phyloP scores from a whole-genome alignment of 257 asterid species.

The Coffea eugenioides region DNA sequence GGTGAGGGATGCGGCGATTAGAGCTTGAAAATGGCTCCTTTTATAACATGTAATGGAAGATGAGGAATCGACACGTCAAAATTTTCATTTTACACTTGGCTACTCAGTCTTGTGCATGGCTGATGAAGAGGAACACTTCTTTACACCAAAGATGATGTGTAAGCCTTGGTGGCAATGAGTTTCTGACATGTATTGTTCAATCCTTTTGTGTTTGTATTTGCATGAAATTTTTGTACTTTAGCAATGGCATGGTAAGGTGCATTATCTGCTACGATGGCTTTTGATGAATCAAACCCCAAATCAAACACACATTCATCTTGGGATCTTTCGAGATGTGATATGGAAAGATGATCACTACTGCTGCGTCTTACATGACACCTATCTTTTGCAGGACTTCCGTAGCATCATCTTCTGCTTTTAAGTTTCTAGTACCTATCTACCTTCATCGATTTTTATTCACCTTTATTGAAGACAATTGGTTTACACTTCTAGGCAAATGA shows the following conservation, averaged over 20 bases:
- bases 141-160: constrained; percentile 14
- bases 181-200: background rate
- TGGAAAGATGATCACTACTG: background rate
- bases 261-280: background rate
- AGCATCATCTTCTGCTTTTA: too few relatives aligned
- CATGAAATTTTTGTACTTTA: constrained; percentile 10
- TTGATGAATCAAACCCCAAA: background rate
- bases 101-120: constrained; percentile 11
- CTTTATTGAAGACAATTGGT: too few relatives aligned
- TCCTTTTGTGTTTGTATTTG: constrained; percentile 11
- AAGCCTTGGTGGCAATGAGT: constrained; percentile 15
- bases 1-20: constrained; percentile 20
- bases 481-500: too few relatives aligned
- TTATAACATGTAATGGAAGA: constrained; percentile 21
- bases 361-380: background rate
- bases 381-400: too few relatives aligned
- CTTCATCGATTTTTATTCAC: too few relatives aligned
- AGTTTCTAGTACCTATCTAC: too few relatives aligned
- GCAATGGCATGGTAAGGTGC: background rate
- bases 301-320: background rate
- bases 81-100: constrained; percentile 36
- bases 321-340: background rate
- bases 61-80: constrained; percentile 45
- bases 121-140: background rate
- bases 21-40: constrained; percentile 6